phyloP scores from a whole-genome alignment of 805 yeast genomes.

The Zygotorulaspora chibaensis region DNA sequence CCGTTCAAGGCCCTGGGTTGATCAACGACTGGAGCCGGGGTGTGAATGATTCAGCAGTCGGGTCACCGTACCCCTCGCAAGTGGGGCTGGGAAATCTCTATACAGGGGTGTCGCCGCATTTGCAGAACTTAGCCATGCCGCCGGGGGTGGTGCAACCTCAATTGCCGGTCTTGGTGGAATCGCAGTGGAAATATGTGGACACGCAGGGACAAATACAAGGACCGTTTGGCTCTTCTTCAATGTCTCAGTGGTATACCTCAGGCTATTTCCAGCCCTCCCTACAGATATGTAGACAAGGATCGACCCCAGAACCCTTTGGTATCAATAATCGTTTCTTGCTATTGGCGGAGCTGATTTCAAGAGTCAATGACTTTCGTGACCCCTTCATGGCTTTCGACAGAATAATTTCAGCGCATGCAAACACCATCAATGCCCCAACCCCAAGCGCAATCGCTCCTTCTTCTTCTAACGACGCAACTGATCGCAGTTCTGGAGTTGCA shows the following conservation, averaged over 20 bases:
- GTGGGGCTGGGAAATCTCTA: slow-evolving; percentile 9
- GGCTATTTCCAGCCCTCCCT: slow-evolving; percentile 58
- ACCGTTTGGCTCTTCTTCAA: slow-evolving; percentile 69
- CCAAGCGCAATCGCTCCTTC: not conserved
- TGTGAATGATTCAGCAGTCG: slow-evolving; percentile 7
- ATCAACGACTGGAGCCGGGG: not conserved
- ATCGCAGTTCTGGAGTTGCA: slow-evolving; percentile 7
- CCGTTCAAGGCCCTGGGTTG: slow-evolving; percentile 3
- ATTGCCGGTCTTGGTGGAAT: slow-evolving; percentile 34
- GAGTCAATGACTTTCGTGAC: slow-evolving; percentile 24
- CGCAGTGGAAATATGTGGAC: slow-evolving; percentile 75
- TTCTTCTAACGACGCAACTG: not conserved
- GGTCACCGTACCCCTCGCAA: slow-evolving; percentile 17
- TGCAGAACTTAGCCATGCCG: slow-evolving; percentile 5
- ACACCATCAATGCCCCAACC: not conserved
- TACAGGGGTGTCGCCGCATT: slow-evolving; percentile 7
- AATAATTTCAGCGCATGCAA: slow-evolving; percentile 3
- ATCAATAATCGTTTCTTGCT: slow-evolving; percentile 26
- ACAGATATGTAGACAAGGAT: slow-evolving; percentile 47
- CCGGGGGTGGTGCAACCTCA: slow-evolving; percentile 5
- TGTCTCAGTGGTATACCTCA: slow-evolving; percentile 75
- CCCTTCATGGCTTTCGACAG: slow-evolving; percentile 28
- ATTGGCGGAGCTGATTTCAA: slow-evolving; percentile 22
- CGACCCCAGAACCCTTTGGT: slow-evolving; percentile 27
- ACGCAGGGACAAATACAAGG: slow-evolving; percentile 70